Evolutionary conservation across 2,329 filamentous ascomycete genomes (phyloP).

Genomic region (Colletotrichum viniferum): DNA sequence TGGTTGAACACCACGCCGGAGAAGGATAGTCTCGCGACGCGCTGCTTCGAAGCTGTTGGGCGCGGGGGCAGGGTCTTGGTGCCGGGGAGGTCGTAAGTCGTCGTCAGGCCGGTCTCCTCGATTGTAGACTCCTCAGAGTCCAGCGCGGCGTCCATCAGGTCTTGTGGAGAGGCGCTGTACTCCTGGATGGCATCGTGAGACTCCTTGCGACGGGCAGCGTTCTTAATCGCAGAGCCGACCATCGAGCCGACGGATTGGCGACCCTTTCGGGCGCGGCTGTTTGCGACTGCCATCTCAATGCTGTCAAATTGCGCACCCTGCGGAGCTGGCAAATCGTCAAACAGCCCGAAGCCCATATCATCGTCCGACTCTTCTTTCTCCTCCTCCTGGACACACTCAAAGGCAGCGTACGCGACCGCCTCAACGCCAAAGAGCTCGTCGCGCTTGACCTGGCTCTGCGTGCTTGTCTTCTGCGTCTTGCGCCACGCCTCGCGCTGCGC

Average conservation of each 20-base stretch:
- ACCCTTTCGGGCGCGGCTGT: not conserved
- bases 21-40: slow-evolving; percentile 60
- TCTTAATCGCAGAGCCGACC: not conserved
- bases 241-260: not conserved
- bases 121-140: slow-evolving; percentile 57
- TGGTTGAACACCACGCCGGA: slow-evolving; percentile 57
- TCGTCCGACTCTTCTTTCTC: not conserved
- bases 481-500: slow-evolving; percentile 35
- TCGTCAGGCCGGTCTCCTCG: slow-evolving; percentile 64
- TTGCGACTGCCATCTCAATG: not conserved
- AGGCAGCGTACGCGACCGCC: not conserved
- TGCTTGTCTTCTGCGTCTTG: slow-evolving; percentile 27
- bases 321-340: not conserved
- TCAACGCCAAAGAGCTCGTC: not conserved
- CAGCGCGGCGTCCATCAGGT: slow-evolving; percentile 33
- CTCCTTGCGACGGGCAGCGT: not conserved
- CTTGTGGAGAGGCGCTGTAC: not conserved
- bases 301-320: slow-evolving; percentile 17
- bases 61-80: slow-evolving; percentile 60
- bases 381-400: not conserved
- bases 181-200: not conserved
- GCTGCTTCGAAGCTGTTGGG: slow-evolving; percentile 58
- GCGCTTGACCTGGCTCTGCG: not conserved
- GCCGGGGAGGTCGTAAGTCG: slow-evolving; percentile 65
- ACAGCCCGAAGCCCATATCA: not conserved